Base-by-base conservation (phyloP, 2,329 filamentous ascomycete genomes). In the Cercospora canescens region DNA sequence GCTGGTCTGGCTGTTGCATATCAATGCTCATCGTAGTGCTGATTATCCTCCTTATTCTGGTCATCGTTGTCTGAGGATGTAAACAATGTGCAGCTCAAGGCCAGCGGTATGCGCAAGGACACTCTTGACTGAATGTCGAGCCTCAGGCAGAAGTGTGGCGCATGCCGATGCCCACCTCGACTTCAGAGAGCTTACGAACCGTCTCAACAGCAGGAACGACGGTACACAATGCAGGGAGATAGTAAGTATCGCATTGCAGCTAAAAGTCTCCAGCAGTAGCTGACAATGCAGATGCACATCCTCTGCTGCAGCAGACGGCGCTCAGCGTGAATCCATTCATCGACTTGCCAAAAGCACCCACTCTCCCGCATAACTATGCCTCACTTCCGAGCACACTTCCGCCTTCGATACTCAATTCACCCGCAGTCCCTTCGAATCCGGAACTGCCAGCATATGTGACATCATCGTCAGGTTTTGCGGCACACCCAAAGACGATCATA, bases 321-420 rank as follows among this genome's bases (percentile, higher is more conserved):
- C 83, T 99, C 63, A 96, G 93, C 58, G 93, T 98, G 52, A 97
- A 94, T 3, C 95, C 95, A 28, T 97, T 97, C 82, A 88, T 98
- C 74, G 91, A 90, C 67, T 89, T 99, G 34, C 95, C 95, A 11
- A 90, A 92, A 32, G 91, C 94, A 28, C 91, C 94, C 21, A 97
- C 94, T 0, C 88, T 99, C 7, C 94, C 95, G 26, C 98, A 98
- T 83, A 96, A 93, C 72, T 98, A 97, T 86, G 94, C 94, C 77
- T 86, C 89, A 11, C 90, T 98, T 76, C 92, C 94, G 0, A 94
- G 93, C 0, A 91, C 93, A 2, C 87, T 98, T 0, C 94, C 95
- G 0, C 88, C 88, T 1, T 91, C 91, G 1, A 85, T 88, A 35
- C 86, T 88, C 7, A 84, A 85, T 65, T 81, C 64, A 75, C 68